Conservation (phyloP, 148 eudicot genomes). For the Selenicereus undatus region DNA sequence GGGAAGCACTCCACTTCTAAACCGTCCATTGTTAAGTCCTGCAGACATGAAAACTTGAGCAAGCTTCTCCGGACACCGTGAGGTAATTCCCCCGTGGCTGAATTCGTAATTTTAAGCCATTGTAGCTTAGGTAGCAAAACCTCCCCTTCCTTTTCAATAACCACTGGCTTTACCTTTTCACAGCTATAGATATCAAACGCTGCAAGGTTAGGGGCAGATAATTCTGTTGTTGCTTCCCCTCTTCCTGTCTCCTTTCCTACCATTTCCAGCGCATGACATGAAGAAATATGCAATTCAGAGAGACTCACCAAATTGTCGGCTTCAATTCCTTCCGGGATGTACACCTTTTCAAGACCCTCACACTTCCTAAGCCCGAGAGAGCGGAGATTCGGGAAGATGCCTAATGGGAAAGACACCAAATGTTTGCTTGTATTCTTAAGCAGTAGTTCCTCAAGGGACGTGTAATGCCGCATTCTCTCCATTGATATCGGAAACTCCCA, state of each 20-base stretch:
- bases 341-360: background rate
- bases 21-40: background rate
- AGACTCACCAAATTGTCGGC: background rate
- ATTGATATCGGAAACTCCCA: background rate
- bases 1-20: conserved; percentile 1
- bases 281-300: background rate
- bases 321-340: background rate
- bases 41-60: background rate
- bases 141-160: background rate
- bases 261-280: background rate
- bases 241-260: background rate
- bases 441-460: too few species aligned
- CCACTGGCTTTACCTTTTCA: background rate
- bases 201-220: background rate
- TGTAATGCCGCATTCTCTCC: too few species aligned
- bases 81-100: background rate
- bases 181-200: background rate
- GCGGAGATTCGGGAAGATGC: background rate
- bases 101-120: background rate
- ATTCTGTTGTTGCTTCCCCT: background rate
- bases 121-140: background rate
- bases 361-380: background rate
- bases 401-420: background rate
- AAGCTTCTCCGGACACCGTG: background rate
- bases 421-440: too few species aligned